Evolutionary conservation across 2,329 filamentous ascomycete species (phyloP).

Genomic region (Endothia cerciana): DNA sequence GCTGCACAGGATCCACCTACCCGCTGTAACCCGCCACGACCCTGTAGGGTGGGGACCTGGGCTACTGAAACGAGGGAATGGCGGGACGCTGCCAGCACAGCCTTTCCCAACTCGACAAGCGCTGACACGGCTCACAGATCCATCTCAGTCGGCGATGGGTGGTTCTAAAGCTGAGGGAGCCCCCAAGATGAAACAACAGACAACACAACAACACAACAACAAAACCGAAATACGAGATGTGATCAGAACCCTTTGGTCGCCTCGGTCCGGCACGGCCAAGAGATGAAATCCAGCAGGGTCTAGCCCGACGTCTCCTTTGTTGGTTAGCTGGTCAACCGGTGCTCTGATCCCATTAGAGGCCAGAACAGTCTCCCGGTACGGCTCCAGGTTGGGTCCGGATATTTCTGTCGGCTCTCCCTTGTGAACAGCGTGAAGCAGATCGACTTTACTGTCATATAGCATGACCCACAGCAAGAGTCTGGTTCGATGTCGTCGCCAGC

Average conservation of each 20-base stretch:
- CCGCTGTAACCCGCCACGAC: not conserved
- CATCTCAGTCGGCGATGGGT: not conserved
- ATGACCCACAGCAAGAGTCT: not conserved
- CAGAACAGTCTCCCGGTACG: not conserved
- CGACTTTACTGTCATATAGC: not conserved
- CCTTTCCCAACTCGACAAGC: constrained; percentile 10
- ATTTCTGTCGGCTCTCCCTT: not conserved
- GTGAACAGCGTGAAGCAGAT: not conserved
- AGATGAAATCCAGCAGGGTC: not conserved
- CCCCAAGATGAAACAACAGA: constrained; percentile 6
- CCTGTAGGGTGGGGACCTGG: not conserved
- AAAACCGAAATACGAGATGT: not conserved
- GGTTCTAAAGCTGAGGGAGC: not conserved
- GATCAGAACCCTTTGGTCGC: not conserved
- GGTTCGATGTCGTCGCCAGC: not conserved
- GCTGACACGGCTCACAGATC: constrained; percentile 4
- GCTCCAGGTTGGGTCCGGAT: too few species aligned
- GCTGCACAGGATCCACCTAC: constrained; percentile 1
- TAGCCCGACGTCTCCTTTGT: not conserved
- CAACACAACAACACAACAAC: not conserved
- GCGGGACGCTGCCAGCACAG: constrained; percentile 11
- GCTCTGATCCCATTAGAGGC: not conserved
- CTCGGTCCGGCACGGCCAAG: not conserved
- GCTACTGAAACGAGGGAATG: constrained; percentile 1
- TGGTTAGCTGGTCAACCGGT: not conserved